Evolutionary conservation across 768 basidiomycete species (phyloP).

Genomic region (Amanita pseudoporphyria): DNA sequence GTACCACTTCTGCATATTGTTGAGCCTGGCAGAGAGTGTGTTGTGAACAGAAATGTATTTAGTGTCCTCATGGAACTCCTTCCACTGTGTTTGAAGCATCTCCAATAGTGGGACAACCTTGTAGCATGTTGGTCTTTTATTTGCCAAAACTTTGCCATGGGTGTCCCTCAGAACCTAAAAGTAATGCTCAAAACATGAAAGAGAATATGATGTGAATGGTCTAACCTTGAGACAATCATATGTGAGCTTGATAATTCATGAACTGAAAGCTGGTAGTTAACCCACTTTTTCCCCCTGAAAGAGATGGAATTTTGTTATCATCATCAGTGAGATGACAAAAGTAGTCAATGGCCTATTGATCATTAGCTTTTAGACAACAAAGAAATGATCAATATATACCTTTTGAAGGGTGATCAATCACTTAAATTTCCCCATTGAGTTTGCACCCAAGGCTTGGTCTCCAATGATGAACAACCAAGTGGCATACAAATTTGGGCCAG

Average conservation of each 20-base stretch:
- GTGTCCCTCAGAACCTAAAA: constrained; percentile 3
- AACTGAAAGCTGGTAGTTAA: neutral
- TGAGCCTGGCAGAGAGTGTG: constrained; percentile 7
- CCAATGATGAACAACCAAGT: constrained; percentile 1
- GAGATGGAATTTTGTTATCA: neutral
- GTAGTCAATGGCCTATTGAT: constrained; percentile 4
- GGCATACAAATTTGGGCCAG: constrained; percentile 2
- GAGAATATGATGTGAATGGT: neutral
- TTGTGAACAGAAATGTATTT: constrained; percentile 6
- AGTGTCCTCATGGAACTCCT: neutral
- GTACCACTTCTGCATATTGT: constrained; percentile 6
- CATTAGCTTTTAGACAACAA: neutral
- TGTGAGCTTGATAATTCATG: constrained; percentile 5
- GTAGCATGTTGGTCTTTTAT: constrained; percentile 8
- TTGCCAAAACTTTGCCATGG: constrained; percentile 8
- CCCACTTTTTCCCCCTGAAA: constrained; percentile 3
- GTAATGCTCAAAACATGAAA: neutral
- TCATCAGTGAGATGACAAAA: constrained; percentile 7
- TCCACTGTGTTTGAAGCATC: constrained; percentile 7
- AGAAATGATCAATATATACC: constrained; percentile 4
- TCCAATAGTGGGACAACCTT: constrained; percentile 9
- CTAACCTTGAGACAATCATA: constrained; percentile 4
- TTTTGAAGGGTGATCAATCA: constrained; percentile 10
- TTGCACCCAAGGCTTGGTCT: constrained; percentile 11
- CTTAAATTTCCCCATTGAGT: constrained; percentile 13